Conservation (phyloP, 495 filamentous ascomycete genomes). For the Talaromyces trachyspermus region DNA sequence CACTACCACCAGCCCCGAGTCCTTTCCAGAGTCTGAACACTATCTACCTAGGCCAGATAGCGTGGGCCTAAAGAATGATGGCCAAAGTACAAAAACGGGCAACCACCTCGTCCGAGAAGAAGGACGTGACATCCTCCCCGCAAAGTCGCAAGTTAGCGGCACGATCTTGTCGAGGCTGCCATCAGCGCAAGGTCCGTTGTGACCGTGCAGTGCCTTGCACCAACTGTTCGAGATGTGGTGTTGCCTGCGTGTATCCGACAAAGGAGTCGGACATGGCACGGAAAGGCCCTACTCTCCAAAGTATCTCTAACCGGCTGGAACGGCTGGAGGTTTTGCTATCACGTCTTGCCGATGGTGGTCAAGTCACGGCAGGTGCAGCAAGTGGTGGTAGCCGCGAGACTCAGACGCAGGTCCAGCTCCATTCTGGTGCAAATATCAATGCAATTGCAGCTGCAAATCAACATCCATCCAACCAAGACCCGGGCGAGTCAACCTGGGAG, state of each 20-base stretch:
- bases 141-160: slow-evolving; percentile 3
- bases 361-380: background rate
- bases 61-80: background rate
- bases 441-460: slow-evolving; percentile 21
- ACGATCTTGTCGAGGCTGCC: slow-evolving; percentile 30
- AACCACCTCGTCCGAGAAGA: background rate
- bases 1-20: background rate
- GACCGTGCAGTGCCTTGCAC: slow-evolving; percentile 54
- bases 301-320: slow-evolving; percentile 45
- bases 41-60: background rate
- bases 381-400: slow-evolving; percentile 37
- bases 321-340: slow-evolving; percentile 46
- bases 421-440: background rate
- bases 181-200: slow-evolving; percentile 57
- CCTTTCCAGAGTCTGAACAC: background rate
- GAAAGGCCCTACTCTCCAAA: slow-evolving; percentile 42
- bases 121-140: background rate
- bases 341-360: background rate
- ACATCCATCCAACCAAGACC: slow-evolving; percentile 1
- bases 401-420: background rate
- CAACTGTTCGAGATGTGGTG: slow-evolving; percentile 51
- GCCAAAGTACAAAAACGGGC: background rate
- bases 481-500: slow-evolving; percentile 5
- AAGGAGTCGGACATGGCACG: slow-evolving; percentile 34
- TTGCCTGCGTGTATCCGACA: slow-evolving; percentile 49